phyloP scores from a whole-genome alignment of 2,329 filamentous ascomycete genomes.

The Trichoderma atroviride region DNA sequence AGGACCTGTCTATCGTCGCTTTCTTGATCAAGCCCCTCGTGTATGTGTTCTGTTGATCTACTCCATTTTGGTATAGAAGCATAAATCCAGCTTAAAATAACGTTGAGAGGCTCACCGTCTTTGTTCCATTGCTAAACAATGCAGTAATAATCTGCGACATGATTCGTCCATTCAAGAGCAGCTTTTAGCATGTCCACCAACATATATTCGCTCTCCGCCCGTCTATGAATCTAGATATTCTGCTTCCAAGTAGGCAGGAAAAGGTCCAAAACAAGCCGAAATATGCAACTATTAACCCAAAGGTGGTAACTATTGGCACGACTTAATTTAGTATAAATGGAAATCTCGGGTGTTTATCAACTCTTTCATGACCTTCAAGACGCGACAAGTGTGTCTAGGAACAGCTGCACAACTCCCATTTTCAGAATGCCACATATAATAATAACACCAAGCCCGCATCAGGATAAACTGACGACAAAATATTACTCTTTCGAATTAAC shows the following conservation, averaged over 20 bases:
- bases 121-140: not conserved
- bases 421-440: not conserved
- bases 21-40: not conserved
- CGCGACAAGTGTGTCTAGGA: not conserved
- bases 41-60: not conserved
- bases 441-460: not conserved
- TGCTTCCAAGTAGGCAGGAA: not conserved
- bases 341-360: not conserved
- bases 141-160: not conserved
- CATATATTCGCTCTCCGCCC: not conserved
- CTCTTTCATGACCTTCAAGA: not conserved
- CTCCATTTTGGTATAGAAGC: not conserved
- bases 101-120: not conserved
- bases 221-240: not conserved
- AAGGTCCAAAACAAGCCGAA: not conserved
- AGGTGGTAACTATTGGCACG: not conserved
- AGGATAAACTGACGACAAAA: not conserved
- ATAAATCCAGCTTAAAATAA: not conserved
- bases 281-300: not conserved
- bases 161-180: not conserved
- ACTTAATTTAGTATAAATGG: not conserved
- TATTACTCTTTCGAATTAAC: not conserved
- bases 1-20: not conserved
- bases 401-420: not conserved
- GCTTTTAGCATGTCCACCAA: not conserved